Evolutionary conservation across 805 yeast genomes (phyloP).

Genomic region (Kregervanrija fluxuum): DNA sequence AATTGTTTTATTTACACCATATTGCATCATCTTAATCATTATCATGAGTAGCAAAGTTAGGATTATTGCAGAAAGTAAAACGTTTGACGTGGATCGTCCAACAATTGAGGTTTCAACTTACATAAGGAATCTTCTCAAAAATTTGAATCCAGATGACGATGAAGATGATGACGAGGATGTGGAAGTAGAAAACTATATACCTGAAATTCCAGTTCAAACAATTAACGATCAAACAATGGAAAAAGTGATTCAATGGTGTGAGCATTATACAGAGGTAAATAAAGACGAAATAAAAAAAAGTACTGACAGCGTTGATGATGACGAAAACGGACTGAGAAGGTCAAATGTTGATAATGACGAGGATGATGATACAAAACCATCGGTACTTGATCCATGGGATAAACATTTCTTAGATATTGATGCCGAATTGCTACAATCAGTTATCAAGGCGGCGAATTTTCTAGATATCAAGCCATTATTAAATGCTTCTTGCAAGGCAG

Average conservation of each 20-base stretch:
- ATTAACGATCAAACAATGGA: conserved; percentile 4
- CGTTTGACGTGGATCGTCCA: conserved; percentile 59
- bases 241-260: conserved; percentile 10
- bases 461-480: conserved; percentile 61
- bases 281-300: background rate
- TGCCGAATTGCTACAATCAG: conserved; percentile 68
- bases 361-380: conserved; percentile 56
- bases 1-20: too few relatives aligned
- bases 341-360: conserved; percentile 26
- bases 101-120: conserved; percentile 76
- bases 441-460: conserved; percentile 72
- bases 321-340: conserved; percentile 11
- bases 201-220: conserved; percentile 7
- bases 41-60: too few relatives aligned
- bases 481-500: conserved; percentile 65
- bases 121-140: conserved; percentile 74
- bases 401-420: conserved; percentile 83
- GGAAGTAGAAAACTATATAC: background rate
- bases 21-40: too few relatives aligned
- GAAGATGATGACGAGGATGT: background rate
- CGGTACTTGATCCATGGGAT: conserved; percentile 78
- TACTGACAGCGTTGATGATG: conserved; percentile 15
- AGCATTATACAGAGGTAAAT: conserved; percentile 7
- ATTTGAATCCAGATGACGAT: conserved; percentile 28
- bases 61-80: conserved; percentile 52